Percentiles rank a stretch among this genome's conserved stretches.
These are phyloP conservation scores for Ophidiomyces ophidiicola DNA, from an alignment of 2,329 filamentous ascomycete genomes.

Conservation along the genomic window DNA sequence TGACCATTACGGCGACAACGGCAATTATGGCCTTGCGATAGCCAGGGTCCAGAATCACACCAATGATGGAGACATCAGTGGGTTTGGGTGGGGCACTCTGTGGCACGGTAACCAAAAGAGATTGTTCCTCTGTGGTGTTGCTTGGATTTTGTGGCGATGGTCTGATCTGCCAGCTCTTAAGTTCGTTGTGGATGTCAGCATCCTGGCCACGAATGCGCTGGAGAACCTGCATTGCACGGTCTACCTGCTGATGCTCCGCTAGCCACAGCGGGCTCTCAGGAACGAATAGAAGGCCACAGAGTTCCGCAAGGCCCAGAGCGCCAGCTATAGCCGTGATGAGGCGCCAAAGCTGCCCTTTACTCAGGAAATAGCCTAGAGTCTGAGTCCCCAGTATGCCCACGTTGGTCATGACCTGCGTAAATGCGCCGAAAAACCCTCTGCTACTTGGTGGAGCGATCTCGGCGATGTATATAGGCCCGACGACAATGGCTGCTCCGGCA, in stretches of 20 bases:
- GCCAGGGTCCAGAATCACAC: constrained; percentile 53
- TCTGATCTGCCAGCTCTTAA: constrained; percentile 45
- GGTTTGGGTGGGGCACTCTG: constrained; percentile 57
- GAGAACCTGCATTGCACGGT: constrained; percentile 54
- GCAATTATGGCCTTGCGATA: constrained; percentile 67
- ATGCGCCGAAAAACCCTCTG: constrained; percentile 62
- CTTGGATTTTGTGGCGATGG: neutral
- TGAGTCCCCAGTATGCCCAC: constrained; percentile 77
- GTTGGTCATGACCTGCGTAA: constrained; percentile 92
- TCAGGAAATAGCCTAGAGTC: constrained; percentile 74
- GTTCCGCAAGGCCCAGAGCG: constrained; percentile 54
- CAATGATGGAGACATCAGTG: constrained; percentile 52
- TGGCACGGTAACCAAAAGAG: constrained; percentile 45
- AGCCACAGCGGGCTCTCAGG: constrained; percentile 85
- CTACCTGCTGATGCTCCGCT: constrained; percentile 50
- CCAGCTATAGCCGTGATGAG: constrained; percentile 66
- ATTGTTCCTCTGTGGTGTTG: constrained; percentile 49
- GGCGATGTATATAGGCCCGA: constrained; percentile 88
- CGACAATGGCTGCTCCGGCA: constrained; percentile 79
- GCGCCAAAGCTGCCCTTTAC: constrained; percentile 67
- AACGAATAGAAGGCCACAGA: constrained; percentile 58
- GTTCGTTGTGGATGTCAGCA: constrained; percentile 61
- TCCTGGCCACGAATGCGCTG: constrained; percentile 61
- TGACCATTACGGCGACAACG: constrained; percentile 80
- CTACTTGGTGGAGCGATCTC: constrained; percentile 68